A percentile compares a stretch with the other conserved stretches of the same genome.
Evolutionary conservation across 306 rosid species (phyloP).

Genomic region (Sicyos edulis): DNA sequence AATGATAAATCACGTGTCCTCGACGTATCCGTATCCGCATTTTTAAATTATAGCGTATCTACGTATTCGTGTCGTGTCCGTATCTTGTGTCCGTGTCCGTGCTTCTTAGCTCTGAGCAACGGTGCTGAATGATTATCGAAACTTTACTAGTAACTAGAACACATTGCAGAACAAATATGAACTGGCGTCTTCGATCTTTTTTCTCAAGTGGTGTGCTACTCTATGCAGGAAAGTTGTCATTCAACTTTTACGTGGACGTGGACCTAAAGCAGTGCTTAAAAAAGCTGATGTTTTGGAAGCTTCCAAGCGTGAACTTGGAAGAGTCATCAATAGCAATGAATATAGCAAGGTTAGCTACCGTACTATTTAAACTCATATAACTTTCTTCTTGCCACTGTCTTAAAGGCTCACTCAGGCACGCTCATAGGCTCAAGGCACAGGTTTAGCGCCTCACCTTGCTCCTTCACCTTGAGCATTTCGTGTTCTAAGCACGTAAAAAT

Average conservation of each 20-base stretch:
- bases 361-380: constrained; percentile 5
- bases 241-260: constrained; percentile 54
- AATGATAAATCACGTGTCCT: no score
- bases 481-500: no score
- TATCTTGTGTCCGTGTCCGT: no score
- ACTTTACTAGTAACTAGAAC: neutral
- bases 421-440: no score
- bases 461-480: no score
- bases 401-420: no score
- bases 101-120: no score
- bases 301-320: constrained; percentile 48
- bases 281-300: constrained; percentile 65
- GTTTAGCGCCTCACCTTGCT: no score
- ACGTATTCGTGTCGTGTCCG: no score
- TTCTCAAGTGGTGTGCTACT: constrained; percentile 17
- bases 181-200: neutral
- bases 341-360: constrained; percentile 57
- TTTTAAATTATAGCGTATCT: no score
- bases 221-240: constrained; percentile 71
- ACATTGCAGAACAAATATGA: neutral
- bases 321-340: constrained; percentile 55
- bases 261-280: constrained; percentile 52
- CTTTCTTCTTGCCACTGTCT: neutral
- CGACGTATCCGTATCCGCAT: no score
- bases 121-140: no score